Percentiles rank a stretch among this genome's conserved stretches.
Conservation (phyloP, 2,329 filamentous ascomycete species). For the Microdochium nivale region DNA sequence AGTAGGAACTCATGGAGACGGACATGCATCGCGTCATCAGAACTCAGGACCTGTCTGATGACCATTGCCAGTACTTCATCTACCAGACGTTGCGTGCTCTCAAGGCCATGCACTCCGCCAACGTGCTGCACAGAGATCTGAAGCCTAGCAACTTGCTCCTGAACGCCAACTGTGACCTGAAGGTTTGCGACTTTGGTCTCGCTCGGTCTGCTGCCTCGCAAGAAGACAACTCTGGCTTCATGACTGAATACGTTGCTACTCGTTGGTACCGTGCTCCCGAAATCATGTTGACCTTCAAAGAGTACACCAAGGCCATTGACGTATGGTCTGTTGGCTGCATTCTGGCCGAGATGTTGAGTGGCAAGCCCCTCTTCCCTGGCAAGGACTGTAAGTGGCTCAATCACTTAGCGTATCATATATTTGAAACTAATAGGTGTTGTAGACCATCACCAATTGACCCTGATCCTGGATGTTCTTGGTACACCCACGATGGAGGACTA, state of each 20-base stretch:
- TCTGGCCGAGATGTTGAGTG: slow-evolving; percentile 95
- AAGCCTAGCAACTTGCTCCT: slow-evolving; percentile 96
- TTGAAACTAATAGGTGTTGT: slow-evolving; percentile 8
- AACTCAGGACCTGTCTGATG: slow-evolving; percentile 95
- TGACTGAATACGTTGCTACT: slow-evolving; percentile 99
- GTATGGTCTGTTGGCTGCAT: slow-evolving; percentile 99
- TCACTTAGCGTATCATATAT: neutral
- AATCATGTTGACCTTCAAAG: slow-evolving; percentile 99
- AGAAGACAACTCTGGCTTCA: slow-evolving; percentile 99
- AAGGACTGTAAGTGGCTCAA: slow-evolving; percentile 73
- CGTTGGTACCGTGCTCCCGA: slow-evolving; percentile 98
- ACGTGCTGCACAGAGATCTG: slow-evolving; percentile 92
- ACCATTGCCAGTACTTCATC: slow-evolving; percentile 99
- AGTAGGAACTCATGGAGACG: slow-evolving; percentile 94
- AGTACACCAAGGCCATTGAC: slow-evolving; percentile 99
- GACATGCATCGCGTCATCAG: slow-evolving; percentile 99
- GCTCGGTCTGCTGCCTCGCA: slow-evolving; percentile 92
- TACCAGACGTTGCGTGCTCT: slow-evolving; percentile 96
- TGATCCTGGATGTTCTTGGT: slow-evolving; percentile 94
- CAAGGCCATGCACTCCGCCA: slow-evolving; percentile 99
- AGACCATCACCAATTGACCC: slow-evolving; percentile 96
- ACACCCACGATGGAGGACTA: slow-evolving; percentile 99
- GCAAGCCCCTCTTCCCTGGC: slow-evolving; percentile 94
- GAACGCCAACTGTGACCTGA: slow-evolving; percentile 97
- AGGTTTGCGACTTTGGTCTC: slow-evolving; percentile 97